phyloP scores from a whole-genome alignment of 2,329 filamentous ascomycete genomes.

The Emydomyces testavorans region DNA sequence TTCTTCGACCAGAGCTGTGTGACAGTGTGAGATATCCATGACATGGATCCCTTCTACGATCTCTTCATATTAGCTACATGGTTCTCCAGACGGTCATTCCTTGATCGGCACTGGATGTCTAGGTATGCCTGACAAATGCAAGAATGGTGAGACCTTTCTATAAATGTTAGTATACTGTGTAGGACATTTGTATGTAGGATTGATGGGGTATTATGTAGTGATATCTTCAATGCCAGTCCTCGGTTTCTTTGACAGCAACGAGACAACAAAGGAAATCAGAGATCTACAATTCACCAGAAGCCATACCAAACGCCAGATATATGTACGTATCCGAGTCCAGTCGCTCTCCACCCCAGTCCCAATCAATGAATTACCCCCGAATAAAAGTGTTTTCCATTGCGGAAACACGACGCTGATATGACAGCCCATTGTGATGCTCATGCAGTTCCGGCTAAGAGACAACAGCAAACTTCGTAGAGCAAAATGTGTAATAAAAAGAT shows the following conservation, averaged over 20 bases:
- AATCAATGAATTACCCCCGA: background rate
- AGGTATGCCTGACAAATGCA: too few relatives aligned
- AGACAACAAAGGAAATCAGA: background rate
- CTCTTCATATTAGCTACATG: too few relatives aligned
- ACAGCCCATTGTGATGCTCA: background rate
- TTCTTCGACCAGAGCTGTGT: too few relatives aligned
- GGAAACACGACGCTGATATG: background rate
- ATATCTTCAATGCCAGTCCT: too few relatives aligned
- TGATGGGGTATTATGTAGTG: too few relatives aligned
- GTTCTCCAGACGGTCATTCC: too few relatives aligned
- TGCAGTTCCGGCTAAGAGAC: background rate
- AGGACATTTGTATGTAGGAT: too few relatives aligned
- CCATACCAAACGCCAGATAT: slow-evolving; percentile 7
- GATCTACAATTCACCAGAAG: background rate
- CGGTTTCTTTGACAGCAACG: background rate
- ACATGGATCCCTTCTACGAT: too few relatives aligned
- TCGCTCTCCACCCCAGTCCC: slow-evolving; percentile 9
- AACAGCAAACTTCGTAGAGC: background rate
- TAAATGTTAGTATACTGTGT: too few relatives aligned
- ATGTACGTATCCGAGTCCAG: background rate
- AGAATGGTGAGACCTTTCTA: too few relatives aligned
- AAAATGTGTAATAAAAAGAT: background rate
- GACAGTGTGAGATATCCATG: too few relatives aligned
- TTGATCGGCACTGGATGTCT: too few relatives aligned
- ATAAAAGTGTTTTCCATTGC: background rate